Evolutionary conservation across 805 yeast genomes (phyloP).

Genomic region (Yamadazyma olivae): DNA sequence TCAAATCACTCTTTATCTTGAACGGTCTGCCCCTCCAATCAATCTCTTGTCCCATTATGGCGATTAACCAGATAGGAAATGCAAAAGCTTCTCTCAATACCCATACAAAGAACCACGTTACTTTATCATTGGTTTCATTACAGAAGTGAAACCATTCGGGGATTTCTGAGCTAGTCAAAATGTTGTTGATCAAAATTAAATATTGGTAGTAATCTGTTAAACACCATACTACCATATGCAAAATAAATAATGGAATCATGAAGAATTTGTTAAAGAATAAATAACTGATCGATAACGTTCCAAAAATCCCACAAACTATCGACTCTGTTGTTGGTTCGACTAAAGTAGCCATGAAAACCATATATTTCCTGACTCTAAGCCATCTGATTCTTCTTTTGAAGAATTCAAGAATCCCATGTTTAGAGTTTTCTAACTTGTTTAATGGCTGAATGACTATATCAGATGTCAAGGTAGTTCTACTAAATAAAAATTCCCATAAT

Average conservation of each 20-base stretch:
- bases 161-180: constrained; percentile 11
- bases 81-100: constrained; percentile 67
- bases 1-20: constrained; percentile 64
- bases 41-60: constrained; percentile 72
- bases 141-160: constrained; percentile 26
- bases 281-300: constrained; percentile 55
- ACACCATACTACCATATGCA: constrained; percentile 65
- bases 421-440: constrained; percentile 27
- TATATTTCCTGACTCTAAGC: constrained; percentile 82
- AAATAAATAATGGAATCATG: constrained; percentile 34
- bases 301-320: constrained; percentile 62
- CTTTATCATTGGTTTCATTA: constrained; percentile 8
- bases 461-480: constrained; percentile 74
- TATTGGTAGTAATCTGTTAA: constrained; percentile 61
- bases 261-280: constrained; percentile 36
- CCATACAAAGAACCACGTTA: constrained; percentile 50
- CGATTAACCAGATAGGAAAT: constrained; percentile 77
- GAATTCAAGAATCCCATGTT: constrained; percentile 50
- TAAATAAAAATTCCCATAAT: constrained; percentile 64
- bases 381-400: constrained; percentile 72
- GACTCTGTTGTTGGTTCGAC: constrained; percentile 87
- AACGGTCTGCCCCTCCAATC: constrained; percentile 83
- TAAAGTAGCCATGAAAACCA: constrained; percentile 82
- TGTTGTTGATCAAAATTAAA: constrained; percentile 35
- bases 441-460: constrained; percentile 79